These are phyloP conservation scores for Paragyromitra xinjiangensis DNA, from an alignment of 495 filamentous ascomycete genomes.

Conservation along the genomic window DNA sequence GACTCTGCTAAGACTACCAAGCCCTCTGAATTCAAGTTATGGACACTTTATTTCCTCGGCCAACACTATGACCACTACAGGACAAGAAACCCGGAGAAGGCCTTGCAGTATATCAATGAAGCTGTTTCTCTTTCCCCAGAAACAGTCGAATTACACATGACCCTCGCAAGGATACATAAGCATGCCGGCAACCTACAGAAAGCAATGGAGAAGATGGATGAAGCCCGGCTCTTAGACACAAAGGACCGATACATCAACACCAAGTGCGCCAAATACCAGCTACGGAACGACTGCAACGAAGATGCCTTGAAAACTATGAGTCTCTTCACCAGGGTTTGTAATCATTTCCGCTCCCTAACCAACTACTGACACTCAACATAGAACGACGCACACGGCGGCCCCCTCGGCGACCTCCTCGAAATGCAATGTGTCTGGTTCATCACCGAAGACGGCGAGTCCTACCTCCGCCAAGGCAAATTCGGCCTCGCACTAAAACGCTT, in stretches of 20 bases:
- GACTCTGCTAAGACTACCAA: slow-evolving; percentile 60
- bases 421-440: slow-evolving; percentile 99
- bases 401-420: slow-evolving; percentile 88
- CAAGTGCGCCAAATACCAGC: slow-evolving; percentile 95
- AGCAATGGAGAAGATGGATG: slow-evolving; percentile 87
- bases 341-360: not conserved
- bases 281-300: slow-evolving; percentile 90
- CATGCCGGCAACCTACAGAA: slow-evolving; percentile 81
- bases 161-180: slow-evolving; percentile 93
- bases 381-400: slow-evolving; percentile 85
- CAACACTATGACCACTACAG: slow-evolving; percentile 96
- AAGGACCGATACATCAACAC: slow-evolving; percentile 98
- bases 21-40: slow-evolving; percentile 73
- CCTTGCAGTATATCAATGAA: slow-evolving; percentile 82
- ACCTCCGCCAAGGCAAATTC: slow-evolving; percentile 80
- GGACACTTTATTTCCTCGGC: slow-evolving; percentile 88
- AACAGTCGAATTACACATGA: slow-evolving; percentile 92
- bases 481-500: slow-evolving; percentile 92
- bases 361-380: slow-evolving; percentile 27
- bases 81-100: slow-evolving; percentile 82
- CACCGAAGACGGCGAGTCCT: slow-evolving; percentile 92
- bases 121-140: slow-evolving; percentile 78
- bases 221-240: slow-evolving; percentile 81
- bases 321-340: slow-evolving; percentile 78
- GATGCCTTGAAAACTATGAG: slow-evolving; percentile 86